phyloP scores from a whole-genome alignment of 1,284 basidiomycete species.

The Puccinia horiana region DNA sequence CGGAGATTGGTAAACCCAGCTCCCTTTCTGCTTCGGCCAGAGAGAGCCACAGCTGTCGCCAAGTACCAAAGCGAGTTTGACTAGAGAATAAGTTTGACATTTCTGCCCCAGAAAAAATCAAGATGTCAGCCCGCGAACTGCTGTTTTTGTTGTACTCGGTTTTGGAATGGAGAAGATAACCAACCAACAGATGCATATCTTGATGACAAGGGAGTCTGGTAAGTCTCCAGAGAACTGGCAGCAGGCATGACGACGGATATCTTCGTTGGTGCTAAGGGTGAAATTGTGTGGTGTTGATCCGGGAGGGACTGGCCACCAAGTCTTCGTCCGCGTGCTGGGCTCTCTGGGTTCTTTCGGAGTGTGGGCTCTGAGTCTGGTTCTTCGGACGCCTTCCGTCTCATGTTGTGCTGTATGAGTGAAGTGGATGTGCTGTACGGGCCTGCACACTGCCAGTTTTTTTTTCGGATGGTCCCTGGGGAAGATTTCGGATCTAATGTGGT shows the following conservation, averaged over 20 bases:
- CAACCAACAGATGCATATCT: conserved; percentile 48
- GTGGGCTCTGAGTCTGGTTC: no score
- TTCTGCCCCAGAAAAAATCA: conserved; percentile 4
- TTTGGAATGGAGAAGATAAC: background rate
- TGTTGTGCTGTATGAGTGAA: no score
- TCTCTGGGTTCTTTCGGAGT: no score
- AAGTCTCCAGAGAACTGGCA: conserved; percentile 58
- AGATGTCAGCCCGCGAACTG: background rate
- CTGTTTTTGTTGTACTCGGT: background rate
- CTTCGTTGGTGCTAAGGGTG: background rate
- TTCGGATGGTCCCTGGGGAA: no score
- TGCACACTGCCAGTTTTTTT: no score
- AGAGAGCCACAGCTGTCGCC: conserved; percentile 59
- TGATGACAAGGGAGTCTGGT: conserved; percentile 63
- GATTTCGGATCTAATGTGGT: no score
- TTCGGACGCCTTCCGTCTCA: no score
- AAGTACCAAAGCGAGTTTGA: conserved; percentile 58
- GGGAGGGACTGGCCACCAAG: no score
- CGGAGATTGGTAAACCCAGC: conserved; percentile 57
- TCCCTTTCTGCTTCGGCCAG: conserved; percentile 58
- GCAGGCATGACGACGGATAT: conserved; percentile 20
- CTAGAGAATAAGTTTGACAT: conserved; percentile 38
- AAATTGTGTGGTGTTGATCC: no score
- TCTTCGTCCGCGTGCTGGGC: no score
- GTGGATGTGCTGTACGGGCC: no score